Percentiles rank a stretch among this genome's conserved stretches.
Evolutionary conservation across 495 filamentous ascomycete genomes (phyloP).

Genomic region (Penicillium turbatum): DNA sequence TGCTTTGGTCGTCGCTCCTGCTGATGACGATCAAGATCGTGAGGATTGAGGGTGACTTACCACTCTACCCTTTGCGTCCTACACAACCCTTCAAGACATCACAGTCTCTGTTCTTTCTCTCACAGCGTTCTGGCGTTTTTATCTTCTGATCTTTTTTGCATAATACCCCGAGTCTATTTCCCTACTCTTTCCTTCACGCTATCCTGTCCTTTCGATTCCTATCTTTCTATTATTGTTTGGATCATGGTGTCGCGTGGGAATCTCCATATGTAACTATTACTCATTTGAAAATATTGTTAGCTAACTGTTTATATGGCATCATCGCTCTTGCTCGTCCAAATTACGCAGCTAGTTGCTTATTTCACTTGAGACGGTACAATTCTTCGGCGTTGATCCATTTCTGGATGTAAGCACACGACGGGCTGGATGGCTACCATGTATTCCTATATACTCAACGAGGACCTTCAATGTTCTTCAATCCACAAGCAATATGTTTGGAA

Average conservation of each 20-base stretch:
- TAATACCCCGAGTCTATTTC: slow-evolving; percentile 35
- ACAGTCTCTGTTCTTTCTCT: neutral
- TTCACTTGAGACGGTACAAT: too few relatives aligned
- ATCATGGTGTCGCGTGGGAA: neutral
- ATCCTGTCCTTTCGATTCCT: neutral
- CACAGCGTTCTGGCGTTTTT: slow-evolving; percentile 22
- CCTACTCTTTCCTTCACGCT: neutral
- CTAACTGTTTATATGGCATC: too few relatives aligned
- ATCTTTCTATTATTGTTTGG: neutral
- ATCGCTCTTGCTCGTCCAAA: neutral
- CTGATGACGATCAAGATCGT: neutral
- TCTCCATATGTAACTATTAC: too few relatives aligned
- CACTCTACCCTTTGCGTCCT: neutral
- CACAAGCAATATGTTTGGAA: too few relatives aligned
- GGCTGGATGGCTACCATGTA: too few relatives aligned
- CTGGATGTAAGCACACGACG: too few relatives aligned
- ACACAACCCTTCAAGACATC: neutral
- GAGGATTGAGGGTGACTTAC: too few relatives aligned
- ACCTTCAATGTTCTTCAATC: too few relatives aligned
- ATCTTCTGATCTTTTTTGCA: slow-evolving; percentile 26
- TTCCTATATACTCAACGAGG: too few relatives aligned
- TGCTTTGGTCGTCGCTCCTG: slow-evolving; percentile 60
- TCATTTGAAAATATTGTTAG: too few relatives aligned
- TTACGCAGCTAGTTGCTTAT: neutral
- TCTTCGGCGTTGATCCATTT: too few relatives aligned